Conservation (phyloP, 768 basidiomycete genomes). For the Pholiota molesta region DNA sequence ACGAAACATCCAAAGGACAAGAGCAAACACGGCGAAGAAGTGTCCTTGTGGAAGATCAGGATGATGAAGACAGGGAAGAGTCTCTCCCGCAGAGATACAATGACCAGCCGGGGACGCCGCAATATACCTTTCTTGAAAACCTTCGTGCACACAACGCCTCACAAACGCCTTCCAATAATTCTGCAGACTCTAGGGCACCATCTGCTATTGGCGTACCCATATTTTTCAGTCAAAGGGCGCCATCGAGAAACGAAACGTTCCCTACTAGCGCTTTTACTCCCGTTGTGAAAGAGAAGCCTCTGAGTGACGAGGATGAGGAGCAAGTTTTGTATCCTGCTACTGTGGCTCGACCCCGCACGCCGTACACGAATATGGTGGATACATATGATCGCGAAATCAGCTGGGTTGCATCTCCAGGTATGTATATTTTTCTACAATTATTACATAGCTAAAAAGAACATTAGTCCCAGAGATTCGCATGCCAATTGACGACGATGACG, state of each 20-base stretch:
- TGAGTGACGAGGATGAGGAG: constrained; percentile 70
- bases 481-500: constrained; percentile 62
- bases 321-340: constrained; percentile 67
- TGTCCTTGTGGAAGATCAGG: constrained; percentile 71
- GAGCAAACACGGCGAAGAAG: constrained; percentile 56
- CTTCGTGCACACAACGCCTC: constrained; percentile 47
- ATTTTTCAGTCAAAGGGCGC: constrained; percentile 47
- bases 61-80: constrained; percentile 47
- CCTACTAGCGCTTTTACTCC: constrained; percentile 74
- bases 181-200: constrained; percentile 45
- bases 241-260: constrained; percentile 61
- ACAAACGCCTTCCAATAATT: constrained; percentile 52
- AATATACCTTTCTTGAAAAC: constrained; percentile 35
- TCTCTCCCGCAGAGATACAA: constrained; percentile 40
- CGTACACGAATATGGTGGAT: constrained; percentile 40
- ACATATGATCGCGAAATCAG: constrained; percentile 65
- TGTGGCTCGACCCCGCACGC: constrained; percentile 49
- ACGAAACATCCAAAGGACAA: constrained; percentile 38
- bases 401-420: constrained; percentile 78
- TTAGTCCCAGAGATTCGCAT: constrained; percentile 66
- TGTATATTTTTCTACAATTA: constrained; percentile 25
- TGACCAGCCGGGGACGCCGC: constrained; percentile 46
- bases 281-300: constrained; percentile 63
- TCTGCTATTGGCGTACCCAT: constrained; percentile 52
- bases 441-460: constrained; percentile 10